These are phyloP conservation scores for Acanthamoeba healyi DNA, from an alignment of 208 protist genomes.

Conservation along the genomic window DNA sequence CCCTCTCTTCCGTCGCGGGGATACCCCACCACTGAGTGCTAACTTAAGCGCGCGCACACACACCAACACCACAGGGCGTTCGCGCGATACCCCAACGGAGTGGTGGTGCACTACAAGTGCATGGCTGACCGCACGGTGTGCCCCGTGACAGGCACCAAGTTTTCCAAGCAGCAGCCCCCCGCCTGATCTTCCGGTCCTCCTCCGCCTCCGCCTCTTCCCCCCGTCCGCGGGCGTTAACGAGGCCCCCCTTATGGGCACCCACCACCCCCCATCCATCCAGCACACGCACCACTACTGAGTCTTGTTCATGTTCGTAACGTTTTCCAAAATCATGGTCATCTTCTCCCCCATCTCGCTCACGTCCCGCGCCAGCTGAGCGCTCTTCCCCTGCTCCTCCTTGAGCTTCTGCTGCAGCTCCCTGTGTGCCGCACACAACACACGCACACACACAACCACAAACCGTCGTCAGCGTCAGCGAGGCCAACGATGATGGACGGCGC, in stretches of 20 bases:
- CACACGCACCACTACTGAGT: neutral
- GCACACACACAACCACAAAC: no score
- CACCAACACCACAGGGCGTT: neutral
- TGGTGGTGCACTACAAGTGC: conserved; percentile 63
- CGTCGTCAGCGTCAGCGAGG: no score
- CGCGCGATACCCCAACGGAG: conserved; percentile 30
- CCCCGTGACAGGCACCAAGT: conserved; percentile 39
- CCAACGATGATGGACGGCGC: no score
- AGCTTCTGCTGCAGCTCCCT: conserved; percentile 4
- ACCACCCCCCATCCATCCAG: no score
- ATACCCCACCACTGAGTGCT: no score
- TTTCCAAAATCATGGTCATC: conserved; percentile 5
- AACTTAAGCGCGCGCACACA: neutral
- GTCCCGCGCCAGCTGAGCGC: neutral
- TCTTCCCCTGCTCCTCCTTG: neutral
- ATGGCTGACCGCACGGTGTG: neutral
- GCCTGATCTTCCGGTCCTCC: neutral
- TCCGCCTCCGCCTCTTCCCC: no score
- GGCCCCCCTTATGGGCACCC: no score
- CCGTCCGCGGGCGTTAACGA: no score
- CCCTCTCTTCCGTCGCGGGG: no score
- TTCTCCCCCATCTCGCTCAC: neutral
- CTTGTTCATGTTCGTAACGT: neutral
- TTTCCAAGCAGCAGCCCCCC: neutral
- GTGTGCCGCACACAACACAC: neutral